Evolutionary conservation across 1,139 yeast genomes (phyloP), one percentile per base, ranked within the genome.

Genomic region (Geotrichum carabidarum): DNA sequence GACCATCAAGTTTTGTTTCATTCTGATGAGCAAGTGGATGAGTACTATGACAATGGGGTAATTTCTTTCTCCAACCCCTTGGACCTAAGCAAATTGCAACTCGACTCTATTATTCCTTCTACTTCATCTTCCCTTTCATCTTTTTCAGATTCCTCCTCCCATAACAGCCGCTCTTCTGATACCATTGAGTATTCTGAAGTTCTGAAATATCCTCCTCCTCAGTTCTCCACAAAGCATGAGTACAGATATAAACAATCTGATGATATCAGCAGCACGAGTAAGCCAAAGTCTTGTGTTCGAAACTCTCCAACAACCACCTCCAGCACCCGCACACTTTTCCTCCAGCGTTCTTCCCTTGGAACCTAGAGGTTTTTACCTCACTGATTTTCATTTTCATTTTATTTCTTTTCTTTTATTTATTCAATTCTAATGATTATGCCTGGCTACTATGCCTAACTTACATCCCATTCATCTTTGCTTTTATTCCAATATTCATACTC

Each of bases 141-240:
- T 4, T 46, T 45, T 44, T 52, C 55, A 14, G 50, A 40, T 30
- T 42, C 48, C 4, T 38, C 50, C 9, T 32, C 42, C 11, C 49
- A 46, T 40, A 48, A 32, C 12, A 40, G 51, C 14, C 51, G 46
- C 15, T 43, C 36, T 14, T 52, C 55, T 12, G 55, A 52, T 30
- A 44, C 31, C 7, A 11, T 42, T 2, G 48, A 51, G 42, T 30
- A 37, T 14, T 45, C 46, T 12, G 54, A 51, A 4, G 12, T 15
- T 22, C 8, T 37, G 17, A 37, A 45, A 12, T 34, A 34, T 18
- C 50, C 54, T 14, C 36, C 32, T 11, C 48, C 55, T 3, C 44
- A 41, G 17, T 47, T 37, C 15, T 14, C 48, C 1, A 17, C 34
- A 5, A 27, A 22, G 18, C 41, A 34, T 14, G 49, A 50, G 35